A percentile compares a stretch with the other conserved stretches of the same genome.
These are phyloP conservation scores for Podospora australis DNA, from an alignment of 495 filamentous ascomycete species.

Conservation along the genomic window DNA sequence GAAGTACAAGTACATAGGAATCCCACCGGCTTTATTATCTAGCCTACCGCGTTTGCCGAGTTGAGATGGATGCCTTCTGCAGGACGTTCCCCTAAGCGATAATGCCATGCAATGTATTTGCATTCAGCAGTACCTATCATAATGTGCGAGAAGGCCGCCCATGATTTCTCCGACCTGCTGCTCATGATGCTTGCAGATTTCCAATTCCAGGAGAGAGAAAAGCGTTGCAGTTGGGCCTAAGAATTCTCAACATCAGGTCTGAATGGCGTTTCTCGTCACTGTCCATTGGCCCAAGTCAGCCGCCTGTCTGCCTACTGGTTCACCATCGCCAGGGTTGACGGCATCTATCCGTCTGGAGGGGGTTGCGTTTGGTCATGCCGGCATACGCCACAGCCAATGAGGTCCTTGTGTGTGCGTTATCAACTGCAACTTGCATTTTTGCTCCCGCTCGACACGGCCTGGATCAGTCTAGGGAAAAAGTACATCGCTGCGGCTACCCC, in stretches of 20 bases:
- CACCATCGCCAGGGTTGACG: not conserved
- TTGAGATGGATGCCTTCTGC: too few relatives aligned
- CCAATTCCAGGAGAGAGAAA: not conserved
- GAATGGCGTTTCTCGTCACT: not conserved
- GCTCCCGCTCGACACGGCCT: not conserved
- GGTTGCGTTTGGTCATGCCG: not conserved
- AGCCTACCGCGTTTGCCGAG: too few relatives aligned
- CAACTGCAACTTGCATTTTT: not conserved
- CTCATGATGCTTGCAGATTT: not conserved
- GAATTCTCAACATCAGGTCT: not conserved
- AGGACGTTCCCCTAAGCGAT: too few relatives aligned
- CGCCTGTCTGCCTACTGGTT: not conserved
- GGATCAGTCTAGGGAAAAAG: not conserved
- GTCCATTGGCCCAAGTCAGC: not conserved
- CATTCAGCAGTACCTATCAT: too few relatives aligned
- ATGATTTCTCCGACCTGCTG: too few relatives aligned
- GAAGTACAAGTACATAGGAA: too few relatives aligned
- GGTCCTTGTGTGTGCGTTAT: not conserved
- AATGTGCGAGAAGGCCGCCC: too few relatives aligned
- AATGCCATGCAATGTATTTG: too few relatives aligned
- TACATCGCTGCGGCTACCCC: not conserved
- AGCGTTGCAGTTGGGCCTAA: slow-evolving; percentile 3
- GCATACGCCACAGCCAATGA: not conserved
- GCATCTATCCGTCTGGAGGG: slow-evolving; percentile 2
- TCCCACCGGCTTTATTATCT: too few relatives aligned